Base-by-base conservation (phyloP, 495 filamentous ascomycete genomes). In the Wilcoxina mikolae region DNA sequence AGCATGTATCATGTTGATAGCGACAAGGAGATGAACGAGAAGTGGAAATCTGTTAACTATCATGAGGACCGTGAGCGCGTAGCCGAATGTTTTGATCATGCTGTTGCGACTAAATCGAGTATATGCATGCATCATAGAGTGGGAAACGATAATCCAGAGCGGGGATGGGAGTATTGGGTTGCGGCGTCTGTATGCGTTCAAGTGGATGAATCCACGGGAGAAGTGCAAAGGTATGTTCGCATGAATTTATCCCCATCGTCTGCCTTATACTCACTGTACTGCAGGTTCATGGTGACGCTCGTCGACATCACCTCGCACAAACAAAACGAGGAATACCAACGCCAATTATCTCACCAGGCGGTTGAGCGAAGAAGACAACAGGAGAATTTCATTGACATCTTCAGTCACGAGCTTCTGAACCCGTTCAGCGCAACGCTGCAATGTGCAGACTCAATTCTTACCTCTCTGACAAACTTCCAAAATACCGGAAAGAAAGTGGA, bases 311-410 rank as follows among this genome's bases (percentile, higher is more conserved):
- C 82, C 46, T 78, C 80, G 55, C 73, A 76, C 39, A 83, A 84
- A 62, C 69, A 55, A 27, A 64, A 64, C 22, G 62, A 60, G 26
- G 61, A 65, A 46, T 65, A 65, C 38, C 62, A 65, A 42, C 57
- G 58, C 23, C 61, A 60, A 29, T 35, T 56, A n/a, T 64, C 61
- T 12, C 56, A 60, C 11, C 61, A 64, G 22, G 61, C 61, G 29
- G 57, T 65, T 3, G 61, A 65, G 35, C 51, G 61, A 24, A 51
- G 61, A 31, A 48, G 78, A 20, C 78, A 83, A 57, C 80, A 84
- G 57, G 81, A 90, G 62, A 87, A 87, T 56, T 93, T 90, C 66
- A 89, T 91, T 61, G 86, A 91, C 65, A 88, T 88, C 57, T 89
- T 85, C 18, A 85, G 81, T 58, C 87, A 94, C 60, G 87, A 94